These are phyloP conservation scores for Talaromyces sp. DNA, from an alignment of 2,329 filamentous ascomycete genomes.

Conservation along the genomic window DNA sequence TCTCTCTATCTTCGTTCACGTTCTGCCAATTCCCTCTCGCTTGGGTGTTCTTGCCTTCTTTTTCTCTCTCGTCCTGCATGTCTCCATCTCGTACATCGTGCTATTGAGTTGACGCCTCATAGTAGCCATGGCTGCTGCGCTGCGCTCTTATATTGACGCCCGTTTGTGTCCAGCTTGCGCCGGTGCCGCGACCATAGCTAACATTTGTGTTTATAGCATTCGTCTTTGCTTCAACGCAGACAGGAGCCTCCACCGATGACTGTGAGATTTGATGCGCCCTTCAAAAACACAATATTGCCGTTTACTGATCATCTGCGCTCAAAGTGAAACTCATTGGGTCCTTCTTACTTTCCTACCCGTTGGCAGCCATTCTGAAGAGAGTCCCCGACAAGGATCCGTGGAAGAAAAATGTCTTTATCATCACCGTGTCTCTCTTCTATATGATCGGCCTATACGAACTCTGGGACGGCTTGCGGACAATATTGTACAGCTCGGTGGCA, in stretches of 20 bases:
- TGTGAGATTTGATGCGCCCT: slow-evolving; percentile 35
- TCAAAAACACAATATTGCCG: background rate
- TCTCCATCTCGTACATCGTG: background rate
- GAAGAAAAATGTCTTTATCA: slow-evolving; percentile 83
- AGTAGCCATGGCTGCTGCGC: slow-evolving; percentile 12
- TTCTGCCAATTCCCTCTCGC: background rate
- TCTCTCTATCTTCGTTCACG: background rate
- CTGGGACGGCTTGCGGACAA: slow-evolving; percentile 76
- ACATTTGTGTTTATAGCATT: slow-evolving; percentile 36
- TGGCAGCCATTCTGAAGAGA: slow-evolving; percentile 83
- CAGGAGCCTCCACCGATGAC: slow-evolving; percentile 63
- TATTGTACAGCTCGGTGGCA: slow-evolving; percentile 72
- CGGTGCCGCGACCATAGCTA: background rate
- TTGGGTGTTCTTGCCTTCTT: background rate
- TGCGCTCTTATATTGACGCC: slow-evolving; percentile 13
- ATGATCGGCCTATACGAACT: slow-evolving; percentile 89
- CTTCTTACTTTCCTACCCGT: slow-evolving; percentile 86
- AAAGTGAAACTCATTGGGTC: slow-evolving; percentile 89
- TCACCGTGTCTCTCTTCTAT: slow-evolving; percentile 79
- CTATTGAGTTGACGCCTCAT: background rate
- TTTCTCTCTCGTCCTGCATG: background rate
- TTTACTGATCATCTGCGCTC: background rate
- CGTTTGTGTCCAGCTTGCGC: slow-evolving; percentile 5
- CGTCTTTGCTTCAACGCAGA: slow-evolving; percentile 50
- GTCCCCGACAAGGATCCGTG: slow-evolving; percentile 79